These are phyloP conservation scores for Nasturtium officinale DNA, from an alignment of 345 rosid species.

Conservation along the genomic window DNA sequence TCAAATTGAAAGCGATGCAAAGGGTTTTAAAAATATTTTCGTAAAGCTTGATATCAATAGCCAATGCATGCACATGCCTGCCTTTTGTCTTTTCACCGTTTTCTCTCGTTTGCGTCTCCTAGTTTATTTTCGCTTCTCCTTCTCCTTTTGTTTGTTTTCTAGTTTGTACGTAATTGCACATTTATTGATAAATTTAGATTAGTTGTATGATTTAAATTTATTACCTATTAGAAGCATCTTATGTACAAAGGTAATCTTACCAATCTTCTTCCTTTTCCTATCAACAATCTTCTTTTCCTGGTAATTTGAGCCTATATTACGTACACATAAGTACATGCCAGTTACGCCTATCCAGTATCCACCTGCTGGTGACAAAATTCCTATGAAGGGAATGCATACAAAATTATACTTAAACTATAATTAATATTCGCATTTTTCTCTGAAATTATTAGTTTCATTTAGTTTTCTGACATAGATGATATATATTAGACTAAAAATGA, in stretches of 20 bases:
- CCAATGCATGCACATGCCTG: conserved; percentile 36
- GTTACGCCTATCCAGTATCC: background rate
- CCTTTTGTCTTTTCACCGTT: conserved; percentile 19
- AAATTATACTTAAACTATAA: background rate
- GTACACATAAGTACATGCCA: background rate
- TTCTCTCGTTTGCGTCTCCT: conserved; percentile 19
- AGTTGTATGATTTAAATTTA: background rate
- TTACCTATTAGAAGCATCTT: background rate
- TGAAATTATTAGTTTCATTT: background rate
- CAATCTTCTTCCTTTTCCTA: too few relatives aligned
- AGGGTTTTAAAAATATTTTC: background rate
- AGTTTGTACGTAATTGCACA: conserved; percentile 7
- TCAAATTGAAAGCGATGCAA: conserved; percentile 22
- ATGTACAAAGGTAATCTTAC: background rate
- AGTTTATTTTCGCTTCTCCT: conserved; percentile 35
- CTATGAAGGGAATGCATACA: background rate
- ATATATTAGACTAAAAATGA: background rate
- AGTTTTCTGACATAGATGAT: background rate
- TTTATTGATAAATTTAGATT: background rate
- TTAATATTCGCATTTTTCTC: background rate
- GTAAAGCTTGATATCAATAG: background rate
- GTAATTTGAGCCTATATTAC: background rate
- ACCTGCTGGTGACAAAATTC: background rate
- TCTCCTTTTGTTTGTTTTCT: conserved; percentile 8
- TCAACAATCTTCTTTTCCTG: background rate